phyloP scores from a whole-genome alignment of 352 stramenopile genomes.

The Phytophthora rubi region DNA sequence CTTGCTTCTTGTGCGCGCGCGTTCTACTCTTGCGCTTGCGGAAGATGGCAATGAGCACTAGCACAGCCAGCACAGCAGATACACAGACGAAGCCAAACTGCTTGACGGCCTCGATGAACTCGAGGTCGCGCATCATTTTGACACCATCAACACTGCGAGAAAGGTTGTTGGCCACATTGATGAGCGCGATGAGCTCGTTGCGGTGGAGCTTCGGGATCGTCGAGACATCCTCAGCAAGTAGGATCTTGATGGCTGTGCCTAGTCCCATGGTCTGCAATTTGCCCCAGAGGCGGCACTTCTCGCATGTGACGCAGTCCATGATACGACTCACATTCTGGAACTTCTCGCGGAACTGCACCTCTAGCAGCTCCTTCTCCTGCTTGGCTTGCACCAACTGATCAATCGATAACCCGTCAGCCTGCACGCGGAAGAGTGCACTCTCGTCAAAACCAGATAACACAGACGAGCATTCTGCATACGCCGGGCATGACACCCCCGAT shows the following conservation, averaged over 20 bases:
- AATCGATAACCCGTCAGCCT: slow-evolving; percentile 57
- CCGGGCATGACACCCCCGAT: slow-evolving; percentile 54
- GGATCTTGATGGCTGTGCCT: slow-evolving; percentile 97
- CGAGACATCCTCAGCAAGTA: slow-evolving; percentile 91
- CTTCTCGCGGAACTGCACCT: slow-evolving; percentile 85
- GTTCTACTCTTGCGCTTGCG: slow-evolving; percentile 48
- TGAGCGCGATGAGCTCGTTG: slow-evolving; percentile 98
- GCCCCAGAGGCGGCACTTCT: slow-evolving; percentile 98
- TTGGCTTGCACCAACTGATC: slow-evolving; percentile 68
- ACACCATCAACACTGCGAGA: slow-evolving; percentile 81
- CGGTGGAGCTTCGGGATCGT: slow-evolving; percentile 80
- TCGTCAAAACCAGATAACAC: slow-evolving; percentile 90
- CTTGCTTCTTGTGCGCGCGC: slow-evolving; percentile 32
- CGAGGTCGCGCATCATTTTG: slow-evolving; percentile 79
- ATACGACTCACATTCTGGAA: slow-evolving; percentile 99
- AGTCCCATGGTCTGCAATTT: slow-evolving; percentile 98
- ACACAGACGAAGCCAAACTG: slow-evolving; percentile 62
- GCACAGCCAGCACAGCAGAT: slow-evolving; percentile 47
- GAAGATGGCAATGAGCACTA: slow-evolving; percentile 53
- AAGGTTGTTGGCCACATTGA: slow-evolving; percentile 95
- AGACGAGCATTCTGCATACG: slow-evolving; percentile 58
- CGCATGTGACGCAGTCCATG: slow-evolving; percentile 99
- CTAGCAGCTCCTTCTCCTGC: slow-evolving; percentile 65
- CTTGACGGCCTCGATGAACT: slow-evolving; percentile 70
- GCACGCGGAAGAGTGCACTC: slow-evolving; percentile 84